A percentile compares a stretch with the other conserved stretches of the same genome.
These are phyloP conservation scores for Lophiostoma macrostomum DNA, from an alignment of 495 filamentous ascomycete genomes.

Conservation along the genomic window DNA sequence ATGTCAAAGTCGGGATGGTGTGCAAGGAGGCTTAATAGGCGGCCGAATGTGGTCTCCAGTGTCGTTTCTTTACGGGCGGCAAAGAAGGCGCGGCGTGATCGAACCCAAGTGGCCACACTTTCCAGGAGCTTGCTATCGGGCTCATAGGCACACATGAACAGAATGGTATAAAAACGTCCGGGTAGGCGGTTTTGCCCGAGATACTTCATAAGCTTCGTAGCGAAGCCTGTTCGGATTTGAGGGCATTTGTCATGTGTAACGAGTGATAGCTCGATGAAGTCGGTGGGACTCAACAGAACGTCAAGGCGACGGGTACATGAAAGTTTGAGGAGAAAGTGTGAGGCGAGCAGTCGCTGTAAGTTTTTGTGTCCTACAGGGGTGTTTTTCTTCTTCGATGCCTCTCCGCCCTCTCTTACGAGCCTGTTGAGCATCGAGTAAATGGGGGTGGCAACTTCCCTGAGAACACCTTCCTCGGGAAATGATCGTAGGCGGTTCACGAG, in stretches of 20 bases:
- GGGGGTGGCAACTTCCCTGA: constrained; percentile 60
- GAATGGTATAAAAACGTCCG: constrained; percentile 76
- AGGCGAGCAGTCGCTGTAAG: constrained; percentile 75
- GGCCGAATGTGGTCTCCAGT: constrained; percentile 81
- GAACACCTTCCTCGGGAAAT: constrained; percentile 53
- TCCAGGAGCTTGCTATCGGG: constrained; percentile 65
- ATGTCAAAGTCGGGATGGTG: constrained; percentile 90
- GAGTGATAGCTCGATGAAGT: constrained; percentile 77
- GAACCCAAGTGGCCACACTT: constrained; percentile 81
- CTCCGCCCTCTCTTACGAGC: constrained; percentile 70
- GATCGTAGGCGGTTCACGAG: constrained; percentile 83
- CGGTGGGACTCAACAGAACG: constrained; percentile 61
- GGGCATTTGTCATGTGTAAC: constrained; percentile 74
- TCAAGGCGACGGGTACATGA: constrained; percentile 73
- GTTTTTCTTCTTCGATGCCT: constrained; percentile 68
- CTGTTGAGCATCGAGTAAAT: constrained; percentile 76
- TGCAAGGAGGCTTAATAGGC: constrained; percentile 80
- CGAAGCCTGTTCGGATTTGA: constrained; percentile 72
- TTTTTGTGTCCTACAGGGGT: constrained; percentile 73
- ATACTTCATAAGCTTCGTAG: constrained; percentile 84
- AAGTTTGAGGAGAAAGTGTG: constrained; percentile 78
- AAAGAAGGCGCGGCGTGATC: constrained; percentile 60
- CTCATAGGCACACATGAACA: constrained; percentile 90
- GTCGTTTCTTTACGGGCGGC: constrained; percentile 54
- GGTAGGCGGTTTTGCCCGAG: constrained; percentile 65